Base-by-base conservation (phyloP, 1,139 yeast species). In the Arxiozyma telluris region DNA sequence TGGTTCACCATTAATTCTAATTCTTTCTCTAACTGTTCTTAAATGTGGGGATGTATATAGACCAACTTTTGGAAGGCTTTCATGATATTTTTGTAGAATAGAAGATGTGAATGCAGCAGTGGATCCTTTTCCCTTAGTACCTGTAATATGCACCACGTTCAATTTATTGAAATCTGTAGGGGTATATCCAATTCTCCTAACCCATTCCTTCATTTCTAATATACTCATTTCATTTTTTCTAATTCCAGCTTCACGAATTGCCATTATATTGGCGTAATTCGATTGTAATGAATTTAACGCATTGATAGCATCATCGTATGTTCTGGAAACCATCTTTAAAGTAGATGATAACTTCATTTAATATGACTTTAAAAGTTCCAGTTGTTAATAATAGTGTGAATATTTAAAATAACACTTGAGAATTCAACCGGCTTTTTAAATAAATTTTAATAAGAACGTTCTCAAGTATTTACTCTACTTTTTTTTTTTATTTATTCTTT, bases 71-170 rank as follows among this genome's bases (percentile, higher is more conserved):
- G 62, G 62, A 21, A 67, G 46, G 20, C 56, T 50, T 12, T 70
- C 67, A 38, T 60, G 61, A 64, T 87, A 89, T 64, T 88, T 90
- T 18, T 72, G 67, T 57, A 94, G 71, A 49, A 93, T 89, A 3
- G 94, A 83, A 63, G 88, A 89, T 2, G 91, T 81, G 67, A 94
- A 94, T 0, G 98, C 97, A 72, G 97, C 93, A 0, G 98, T 91
- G 0, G 97, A 90, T 1, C 99, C 99, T 72, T 94, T 94, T 15
- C 99, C 99, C 70, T 94, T 94, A 1, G 99, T 94, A 27, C 99
- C 99, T 0, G 99, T 91, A 41, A 94, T 86, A 66, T 94, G 98
- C 50, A 94, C 79, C 4, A 90, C 78, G 62, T 91, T 90, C 64
- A 94, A 71, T 56, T 72, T 77, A 69, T 90, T 81, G 65, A 88